phyloP scores from a whole-genome alignment of 1,284 basidiomycete species.

The Apiotrichum gamsii region DNA sequence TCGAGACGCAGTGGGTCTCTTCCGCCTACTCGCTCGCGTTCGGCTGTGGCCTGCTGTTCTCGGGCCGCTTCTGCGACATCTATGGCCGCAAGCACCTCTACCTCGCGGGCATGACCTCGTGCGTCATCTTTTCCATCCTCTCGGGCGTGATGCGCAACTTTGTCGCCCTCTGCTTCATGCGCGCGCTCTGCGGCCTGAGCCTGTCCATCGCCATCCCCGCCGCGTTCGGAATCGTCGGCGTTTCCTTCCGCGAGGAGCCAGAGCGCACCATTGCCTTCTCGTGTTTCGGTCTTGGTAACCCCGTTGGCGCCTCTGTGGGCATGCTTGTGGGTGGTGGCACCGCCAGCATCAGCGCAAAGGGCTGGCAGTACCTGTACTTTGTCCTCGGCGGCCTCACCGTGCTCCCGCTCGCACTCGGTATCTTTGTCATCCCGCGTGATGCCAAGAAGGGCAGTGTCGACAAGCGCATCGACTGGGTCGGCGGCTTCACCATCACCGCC shows the following conservation, averaged over 20 bases:
- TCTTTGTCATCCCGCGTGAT: conserved; percentile 30
- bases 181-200: conserved; percentile 22
- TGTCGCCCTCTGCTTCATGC: conserved; percentile 19
- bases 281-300: conserved; percentile 28
- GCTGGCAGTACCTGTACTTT: conserved; percentile 38
- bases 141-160: conserved; percentile 20
- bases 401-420: conserved; percentile 28
- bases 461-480: conserved; percentile 32
- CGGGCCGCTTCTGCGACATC: conserved; percentile 45
- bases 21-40: conserved; percentile 45
- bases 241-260: conserved; percentile 30
- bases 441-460: conserved; percentile 4
- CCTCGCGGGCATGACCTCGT: conserved; percentile 26
- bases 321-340: conserved; percentile 29
- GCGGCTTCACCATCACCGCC: conserved; percentile 27
- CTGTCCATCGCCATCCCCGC: conserved; percentile 22
- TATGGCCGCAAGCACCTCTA: conserved; percentile 42
- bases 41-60: conserved; percentile 44
- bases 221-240: conserved; percentile 38
- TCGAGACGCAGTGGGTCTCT: conserved; percentile 44
- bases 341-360: conserved; percentile 1
- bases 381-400: conserved; percentile 32
- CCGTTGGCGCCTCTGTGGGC: conserved; percentile 24
- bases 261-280: conserved; percentile 34
- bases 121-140: conserved; percentile 16